Percentiles rank a stretch among this genome's conserved stretches.
phyloP scores from a whole-genome alignment of 768 basidiomycete species.

The Mrakia blollopis region DNA sequence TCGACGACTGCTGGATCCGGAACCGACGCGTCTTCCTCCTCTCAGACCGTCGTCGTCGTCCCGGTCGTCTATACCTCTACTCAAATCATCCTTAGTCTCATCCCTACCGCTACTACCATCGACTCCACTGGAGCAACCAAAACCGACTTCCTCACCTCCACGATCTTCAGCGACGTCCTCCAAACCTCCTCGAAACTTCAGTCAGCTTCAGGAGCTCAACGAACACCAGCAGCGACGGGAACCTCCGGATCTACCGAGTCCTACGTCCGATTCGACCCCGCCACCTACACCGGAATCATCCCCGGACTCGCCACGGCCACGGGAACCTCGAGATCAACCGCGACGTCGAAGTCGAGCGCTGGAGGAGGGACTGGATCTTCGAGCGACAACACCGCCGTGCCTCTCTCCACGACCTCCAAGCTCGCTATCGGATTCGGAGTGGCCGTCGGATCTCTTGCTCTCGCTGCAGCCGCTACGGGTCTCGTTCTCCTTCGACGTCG shows the following conservation, averaged over 20 bases:
- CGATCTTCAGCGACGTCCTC: neutral
- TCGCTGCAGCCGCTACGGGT: neutral
- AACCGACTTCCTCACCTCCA: neutral
- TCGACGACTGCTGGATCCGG: neutral
- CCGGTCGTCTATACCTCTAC: neutral
- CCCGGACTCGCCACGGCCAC: conserved; percentile 16
- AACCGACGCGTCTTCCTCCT: neutral
- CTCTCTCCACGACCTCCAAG: neutral
- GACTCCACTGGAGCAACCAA: neutral
- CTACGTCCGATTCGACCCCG: neutral
- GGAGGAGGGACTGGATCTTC: neutral
- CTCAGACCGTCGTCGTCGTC: neutral
- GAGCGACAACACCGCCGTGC: neutral
- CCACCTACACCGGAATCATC: conserved; percentile 25
- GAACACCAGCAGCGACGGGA: neutral
- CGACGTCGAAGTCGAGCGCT: neutral
- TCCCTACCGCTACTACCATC: neutral
- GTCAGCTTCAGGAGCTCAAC: neutral
- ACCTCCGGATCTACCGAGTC: neutral
- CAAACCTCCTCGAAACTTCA: neutral
- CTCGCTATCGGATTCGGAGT: conserved; percentile 20
- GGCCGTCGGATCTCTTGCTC: conserved; percentile 5
- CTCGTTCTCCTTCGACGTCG: conserved; percentile 13
- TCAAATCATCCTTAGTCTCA: neutral
- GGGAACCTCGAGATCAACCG: neutral